These are phyloP conservation scores for Cyclocybe aegerita DNA, from an alignment of 768 basidiomycete species.

Conservation along the genomic window DNA sequence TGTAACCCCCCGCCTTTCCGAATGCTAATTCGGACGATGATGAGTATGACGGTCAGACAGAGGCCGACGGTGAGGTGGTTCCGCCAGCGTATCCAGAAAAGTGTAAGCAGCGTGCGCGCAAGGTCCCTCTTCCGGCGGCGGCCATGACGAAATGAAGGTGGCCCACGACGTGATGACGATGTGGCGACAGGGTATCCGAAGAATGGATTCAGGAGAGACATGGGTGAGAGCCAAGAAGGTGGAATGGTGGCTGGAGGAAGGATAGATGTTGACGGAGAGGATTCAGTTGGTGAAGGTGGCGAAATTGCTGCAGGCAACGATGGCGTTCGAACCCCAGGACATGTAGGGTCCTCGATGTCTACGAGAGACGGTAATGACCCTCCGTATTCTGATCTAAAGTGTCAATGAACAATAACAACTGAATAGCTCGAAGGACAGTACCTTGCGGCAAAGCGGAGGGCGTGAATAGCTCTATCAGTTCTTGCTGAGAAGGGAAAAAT, in stretches of 20 bases:
- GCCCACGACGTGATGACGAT: constrained; percentile 24
- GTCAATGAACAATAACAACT: constrained; percentile 17
- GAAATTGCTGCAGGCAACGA: constrained; percentile 6
- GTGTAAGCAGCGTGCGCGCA: constrained; percentile 52
- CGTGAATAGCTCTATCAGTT: constrained; percentile 56
- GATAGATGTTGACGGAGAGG: constrained; percentile 4
- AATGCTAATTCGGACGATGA: constrained; percentile 25
- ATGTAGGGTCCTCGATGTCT: constrained; percentile 51
- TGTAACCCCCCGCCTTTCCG: constrained; percentile 7
- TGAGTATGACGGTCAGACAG: constrained; percentile 27
- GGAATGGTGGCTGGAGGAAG: constrained; percentile 8
- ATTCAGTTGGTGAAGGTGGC: constrained; percentile 4
- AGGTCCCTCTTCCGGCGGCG: constrained; percentile 72
- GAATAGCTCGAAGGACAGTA: constrained; percentile 24
- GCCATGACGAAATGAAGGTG: constrained; percentile 53
- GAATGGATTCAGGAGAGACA: constrained; percentile 68
- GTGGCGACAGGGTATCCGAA: constrained; percentile 65
- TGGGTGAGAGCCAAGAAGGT: constrained; percentile 42
- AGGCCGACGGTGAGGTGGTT: constrained; percentile 36
- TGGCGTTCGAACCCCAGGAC: constrained; percentile 19
- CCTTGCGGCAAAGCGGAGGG: constrained; percentile 58
- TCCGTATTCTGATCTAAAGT: constrained; percentile 57
- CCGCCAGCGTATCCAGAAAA: constrained; percentile 72
- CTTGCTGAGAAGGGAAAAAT: constrained; percentile 59
- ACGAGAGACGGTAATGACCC: constrained; percentile 55